Conservation (phyloP, 2,329 filamentous ascomycete species). For the Cercospora citrullina region DNA sequence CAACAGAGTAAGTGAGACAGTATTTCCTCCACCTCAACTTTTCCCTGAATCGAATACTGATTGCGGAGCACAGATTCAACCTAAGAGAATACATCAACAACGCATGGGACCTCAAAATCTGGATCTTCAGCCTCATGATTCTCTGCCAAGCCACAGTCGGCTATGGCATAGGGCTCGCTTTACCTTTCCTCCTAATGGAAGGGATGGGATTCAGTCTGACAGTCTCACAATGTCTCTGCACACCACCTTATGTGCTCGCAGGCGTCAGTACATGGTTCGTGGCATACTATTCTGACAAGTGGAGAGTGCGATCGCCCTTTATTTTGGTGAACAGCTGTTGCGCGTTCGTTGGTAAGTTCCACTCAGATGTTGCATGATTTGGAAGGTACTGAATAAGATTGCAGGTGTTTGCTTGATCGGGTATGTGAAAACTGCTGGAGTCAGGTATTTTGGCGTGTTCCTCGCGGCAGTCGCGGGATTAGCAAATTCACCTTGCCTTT, state of each 20-base stretch:
- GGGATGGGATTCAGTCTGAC: constrained; percentile 45
- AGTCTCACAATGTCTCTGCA: constrained; percentile 48
- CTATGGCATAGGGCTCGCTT: constrained; percentile 18
- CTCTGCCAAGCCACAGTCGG: neutral
- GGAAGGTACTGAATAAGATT: constrained; percentile 47
- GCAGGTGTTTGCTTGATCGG: constrained; percentile 27
- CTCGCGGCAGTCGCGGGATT: constrained; percentile 30
- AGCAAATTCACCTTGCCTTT: constrained; percentile 25
- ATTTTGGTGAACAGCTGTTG: constrained; percentile 26
- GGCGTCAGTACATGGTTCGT: constrained; percentile 27
- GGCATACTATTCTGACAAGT: constrained; percentile 32
- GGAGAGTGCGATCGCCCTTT: constrained; percentile 31
- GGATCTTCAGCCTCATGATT: constrained; percentile 12
- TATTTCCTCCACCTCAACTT: neutral
- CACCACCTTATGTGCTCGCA: constrained; percentile 45
- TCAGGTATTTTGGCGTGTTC: constrained; percentile 36
- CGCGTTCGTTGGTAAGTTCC: constrained; percentile 56
- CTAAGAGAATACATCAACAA: constrained; percentile 6
- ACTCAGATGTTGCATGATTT: neutral
- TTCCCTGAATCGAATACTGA: neutral
- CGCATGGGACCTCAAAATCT: constrained; percentile 13
- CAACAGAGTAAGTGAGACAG: neutral
- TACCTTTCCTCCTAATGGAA: constrained; percentile 19
- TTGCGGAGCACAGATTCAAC: constrained; percentile 3
- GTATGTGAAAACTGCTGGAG: constrained; percentile 31